Evolutionary conservation across 768 basidiomycete species (phyloP).

Genomic region (Chalciporus chontae): DNA sequence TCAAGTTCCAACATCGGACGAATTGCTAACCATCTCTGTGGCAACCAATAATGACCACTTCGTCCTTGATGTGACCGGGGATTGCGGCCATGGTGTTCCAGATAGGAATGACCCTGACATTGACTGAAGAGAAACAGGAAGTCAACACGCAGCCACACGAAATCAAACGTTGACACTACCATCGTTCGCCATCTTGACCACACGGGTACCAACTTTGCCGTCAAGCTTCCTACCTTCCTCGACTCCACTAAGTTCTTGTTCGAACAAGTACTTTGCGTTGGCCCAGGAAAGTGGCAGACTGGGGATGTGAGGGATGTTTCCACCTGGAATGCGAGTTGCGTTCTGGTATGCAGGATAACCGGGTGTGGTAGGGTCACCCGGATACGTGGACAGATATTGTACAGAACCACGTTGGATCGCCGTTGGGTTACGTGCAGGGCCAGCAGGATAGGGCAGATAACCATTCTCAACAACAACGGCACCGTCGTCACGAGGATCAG

Average conservation of each 20-base stretch:
- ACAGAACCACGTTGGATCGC: conserved; percentile 87
- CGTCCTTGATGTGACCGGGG: conserved; percentile 79
- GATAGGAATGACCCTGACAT: conserved; percentile 78
- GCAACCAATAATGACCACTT: conserved; percentile 83
- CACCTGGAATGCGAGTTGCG: conserved; percentile 56
- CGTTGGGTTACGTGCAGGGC: conserved; percentile 83
- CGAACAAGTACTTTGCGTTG: conserved; percentile 70
- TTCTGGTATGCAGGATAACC: conserved; percentile 85
- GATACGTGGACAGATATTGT: conserved; percentile 62
- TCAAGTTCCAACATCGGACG: neutral
- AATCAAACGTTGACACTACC: conserved; percentile 31
- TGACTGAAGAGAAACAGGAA: conserved; percentile 40
- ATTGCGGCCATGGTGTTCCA: conserved; percentile 88
- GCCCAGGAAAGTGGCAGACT: conserved; percentile 89
- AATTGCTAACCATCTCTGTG: conserved; percentile 74
- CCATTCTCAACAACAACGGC: conserved; percentile 73
- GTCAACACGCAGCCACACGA: neutral
- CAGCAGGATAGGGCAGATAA: conserved; percentile 67
- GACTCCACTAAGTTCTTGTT: conserved; percentile 45
- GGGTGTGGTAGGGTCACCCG: conserved; percentile 84
- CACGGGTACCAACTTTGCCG: conserved; percentile 47
- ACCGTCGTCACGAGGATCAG: conserved; percentile 85
- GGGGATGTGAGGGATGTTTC: conserved; percentile 70
- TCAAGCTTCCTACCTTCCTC: conserved; percentile 40
- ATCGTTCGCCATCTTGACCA: conserved; percentile 52